phyloP scores from a whole-genome alignment of 305 asterid genomes.

The Rubia peregrina region DNA sequence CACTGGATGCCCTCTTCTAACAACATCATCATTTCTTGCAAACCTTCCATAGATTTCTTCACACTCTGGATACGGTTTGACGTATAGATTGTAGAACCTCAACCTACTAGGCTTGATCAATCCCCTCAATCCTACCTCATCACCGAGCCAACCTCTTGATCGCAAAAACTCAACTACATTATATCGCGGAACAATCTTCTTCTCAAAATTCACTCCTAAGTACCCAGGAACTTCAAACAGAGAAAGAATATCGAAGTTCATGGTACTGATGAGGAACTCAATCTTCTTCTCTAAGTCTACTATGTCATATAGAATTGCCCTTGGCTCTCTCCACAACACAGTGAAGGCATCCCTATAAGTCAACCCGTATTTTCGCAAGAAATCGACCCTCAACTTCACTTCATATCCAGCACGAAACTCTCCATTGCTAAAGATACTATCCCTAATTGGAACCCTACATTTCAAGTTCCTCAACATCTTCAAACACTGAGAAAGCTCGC shows the following conservation, averaged over 20 bases:
- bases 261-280: constrained; percentile 41
- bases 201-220: constrained; percentile 67
- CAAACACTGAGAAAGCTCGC: constrained; percentile 70
- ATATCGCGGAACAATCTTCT: constrained; percentile 69
- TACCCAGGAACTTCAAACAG: constrained; percentile 67
- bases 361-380: constrained; percentile 56
- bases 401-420: constrained; percentile 55
- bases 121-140: constrained; percentile 50
- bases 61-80: constrained; percentile 89
- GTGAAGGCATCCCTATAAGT: constrained; percentile 61
- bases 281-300: constrained; percentile 60
- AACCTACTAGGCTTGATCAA: constrained; percentile 62
- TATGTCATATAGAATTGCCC: constrained; percentile 46
- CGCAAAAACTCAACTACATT: constrained; percentile 56
- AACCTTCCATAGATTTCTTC: constrained; percentile 71
- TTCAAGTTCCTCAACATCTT: constrained; percentile 56
- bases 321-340: constrained; percentile 81
- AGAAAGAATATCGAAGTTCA: constrained; percentile 49
- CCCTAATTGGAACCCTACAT: constrained; percentile 49
- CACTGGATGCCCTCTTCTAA: constrained; percentile 44
- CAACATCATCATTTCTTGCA: constrained; percentile 21
- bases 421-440: constrained; percentile 44
- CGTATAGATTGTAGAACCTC: constrained; percentile 76
- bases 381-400: constrained; percentile 60
- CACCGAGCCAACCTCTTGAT: constrained; percentile 55